A percentile compares a stretch with the other conserved stretches of the same genome.
Conservation (phyloP, 129 eudicot species). For the Artemisia annua region DNA sequence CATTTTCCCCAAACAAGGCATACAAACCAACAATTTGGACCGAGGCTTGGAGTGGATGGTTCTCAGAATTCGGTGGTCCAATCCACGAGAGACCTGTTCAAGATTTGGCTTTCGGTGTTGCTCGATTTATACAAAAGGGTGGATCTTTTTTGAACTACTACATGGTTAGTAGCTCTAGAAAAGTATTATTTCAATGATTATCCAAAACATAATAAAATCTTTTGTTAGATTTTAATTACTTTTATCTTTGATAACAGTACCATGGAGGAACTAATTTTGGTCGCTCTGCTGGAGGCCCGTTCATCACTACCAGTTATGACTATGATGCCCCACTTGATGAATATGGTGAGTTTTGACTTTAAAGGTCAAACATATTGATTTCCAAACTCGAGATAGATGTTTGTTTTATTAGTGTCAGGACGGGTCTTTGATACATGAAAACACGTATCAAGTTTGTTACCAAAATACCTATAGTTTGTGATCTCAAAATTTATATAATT, state of each 20-base stretch:
- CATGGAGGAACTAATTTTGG: slow-evolving; percentile 76
- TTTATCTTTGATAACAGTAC: slow-evolving; percentile 35
- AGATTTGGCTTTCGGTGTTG: slow-evolving; percentile 49
- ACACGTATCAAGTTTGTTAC: background rate
- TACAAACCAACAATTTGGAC: slow-evolving; percentile 52
- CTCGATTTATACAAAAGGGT: slow-evolving; percentile 47
- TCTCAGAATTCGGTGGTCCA: slow-evolving; percentile 43
- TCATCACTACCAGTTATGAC: slow-evolving; percentile 62
- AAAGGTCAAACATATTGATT: slow-evolving; percentile 1
- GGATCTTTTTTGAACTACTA: slow-evolving; percentile 45
- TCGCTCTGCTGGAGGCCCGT: slow-evolving; percentile 70
- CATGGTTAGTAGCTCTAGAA: slow-evolving; percentile 33
- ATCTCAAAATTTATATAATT: background rate
- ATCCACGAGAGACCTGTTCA: slow-evolving; percentile 40
- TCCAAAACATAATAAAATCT: background rate
- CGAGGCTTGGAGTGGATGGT: slow-evolving; percentile 54
- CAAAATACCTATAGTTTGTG: too few relatives aligned
- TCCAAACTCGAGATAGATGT: background rate
- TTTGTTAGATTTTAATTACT: background rate
- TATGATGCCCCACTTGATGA: slow-evolving; percentile 78
- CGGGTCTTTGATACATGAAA: background rate
- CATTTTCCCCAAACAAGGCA: slow-evolving; percentile 40
- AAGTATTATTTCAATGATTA: background rate
- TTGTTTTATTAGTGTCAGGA: too few relatives aligned
- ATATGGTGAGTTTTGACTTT: slow-evolving; percentile 44